Conservation (phyloP, 352 stramenopile genomes). For the Detonula confervacea region DNA sequence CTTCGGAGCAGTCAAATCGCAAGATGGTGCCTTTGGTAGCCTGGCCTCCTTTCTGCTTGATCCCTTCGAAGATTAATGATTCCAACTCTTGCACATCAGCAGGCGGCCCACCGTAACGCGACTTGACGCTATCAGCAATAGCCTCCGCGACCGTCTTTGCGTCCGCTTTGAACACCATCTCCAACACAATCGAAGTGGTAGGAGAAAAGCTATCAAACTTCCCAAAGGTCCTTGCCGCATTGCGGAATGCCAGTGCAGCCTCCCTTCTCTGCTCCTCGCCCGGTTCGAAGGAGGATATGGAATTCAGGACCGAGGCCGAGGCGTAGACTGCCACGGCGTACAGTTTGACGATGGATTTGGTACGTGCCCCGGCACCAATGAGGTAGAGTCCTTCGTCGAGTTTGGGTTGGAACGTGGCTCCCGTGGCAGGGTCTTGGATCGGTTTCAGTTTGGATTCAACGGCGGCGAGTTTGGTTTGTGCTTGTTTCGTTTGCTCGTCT, state of each 20-base stretch:
- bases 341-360: conserved; percentile 36
- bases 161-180: conserved; percentile 24
- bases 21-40: conserved; percentile 54
- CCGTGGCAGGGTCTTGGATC: conserved; percentile 7
- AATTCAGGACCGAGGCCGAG: conserved; percentile 29
- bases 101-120: conserved; percentile 6
- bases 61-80: conserved; percentile 32
- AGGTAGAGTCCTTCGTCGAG: conserved; percentile 31
- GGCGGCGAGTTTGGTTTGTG: conserved; percentile 2
- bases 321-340: conserved; percentile 43
- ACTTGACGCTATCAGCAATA: conserved; percentile 24
- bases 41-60: conserved; percentile 27
- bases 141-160: conserved; percentile 10
- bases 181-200: conserved; percentile 23
- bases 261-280: conserved; percentile 13
- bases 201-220: conserved; percentile 21
- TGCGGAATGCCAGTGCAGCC: conserved; percentile 5
- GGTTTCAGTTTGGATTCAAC: conserved; percentile 27
- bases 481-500: background rate
- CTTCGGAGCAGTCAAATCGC: conserved; percentile 41
- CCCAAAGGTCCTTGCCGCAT: conserved; percentile 18
- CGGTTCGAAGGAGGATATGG: conserved; percentile 9
- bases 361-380: conserved; percentile 26
- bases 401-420: conserved; percentile 13
- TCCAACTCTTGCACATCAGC: conserved; percentile 17